phyloP scores from a whole-genome alignment of 2,329 filamentous ascomycete genomes.

The Apiospora pterosperma region DNA sequence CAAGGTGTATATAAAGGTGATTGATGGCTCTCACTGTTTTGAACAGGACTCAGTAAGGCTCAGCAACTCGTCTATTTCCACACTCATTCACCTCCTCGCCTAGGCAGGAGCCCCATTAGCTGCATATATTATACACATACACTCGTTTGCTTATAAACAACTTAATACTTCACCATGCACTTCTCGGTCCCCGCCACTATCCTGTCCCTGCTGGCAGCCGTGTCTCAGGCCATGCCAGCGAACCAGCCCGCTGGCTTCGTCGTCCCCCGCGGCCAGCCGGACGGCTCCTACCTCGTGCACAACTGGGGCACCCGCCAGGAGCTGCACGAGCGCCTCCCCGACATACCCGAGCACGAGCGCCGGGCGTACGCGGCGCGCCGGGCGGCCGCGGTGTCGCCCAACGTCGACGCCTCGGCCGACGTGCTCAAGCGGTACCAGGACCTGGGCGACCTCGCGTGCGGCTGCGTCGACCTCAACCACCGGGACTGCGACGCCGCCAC shows the following conservation, averaged over 20 bases:
- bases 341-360: neutral
- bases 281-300: neutral
- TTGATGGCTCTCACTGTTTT: too few relatives aligned
- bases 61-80: too few relatives aligned
- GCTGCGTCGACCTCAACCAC: neutral
- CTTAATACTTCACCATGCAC: neutral
- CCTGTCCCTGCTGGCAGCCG: neutral
- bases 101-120: neutral
- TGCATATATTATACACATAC: neutral
- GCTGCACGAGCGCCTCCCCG: neutral
- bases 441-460: neutral
- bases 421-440: neutral
- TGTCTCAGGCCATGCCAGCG: neutral
- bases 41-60: too few relatives aligned
- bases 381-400: neutral
- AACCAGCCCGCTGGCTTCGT: neutral
- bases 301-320: neutral
- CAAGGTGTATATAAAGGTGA: neutral
- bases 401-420: neutral
- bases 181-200: neutral
- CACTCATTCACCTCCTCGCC: too few relatives aligned
- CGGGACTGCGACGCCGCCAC: neutral
- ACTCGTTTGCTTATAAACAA: neutral
- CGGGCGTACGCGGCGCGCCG: neutral
- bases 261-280: neutral